phyloP scores from a whole-genome alignment of 345 rosid species.

The Psidium guajava region DNA sequence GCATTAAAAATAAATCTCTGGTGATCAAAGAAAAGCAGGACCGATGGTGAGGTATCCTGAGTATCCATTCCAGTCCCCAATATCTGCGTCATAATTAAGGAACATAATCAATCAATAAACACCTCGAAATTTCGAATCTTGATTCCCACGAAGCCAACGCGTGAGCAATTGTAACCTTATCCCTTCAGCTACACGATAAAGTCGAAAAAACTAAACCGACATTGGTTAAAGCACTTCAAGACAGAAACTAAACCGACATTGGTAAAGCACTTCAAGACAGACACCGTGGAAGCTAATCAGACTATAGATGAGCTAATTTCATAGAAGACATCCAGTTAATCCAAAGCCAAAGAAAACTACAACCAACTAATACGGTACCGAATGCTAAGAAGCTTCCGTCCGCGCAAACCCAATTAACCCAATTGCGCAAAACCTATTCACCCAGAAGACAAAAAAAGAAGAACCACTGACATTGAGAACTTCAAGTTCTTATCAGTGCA shows the following conservation, averaged over 20 bases:
- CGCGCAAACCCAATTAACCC: neutral
- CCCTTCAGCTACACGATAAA: neutral
- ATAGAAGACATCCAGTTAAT: neutral
- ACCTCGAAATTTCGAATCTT: neutral
- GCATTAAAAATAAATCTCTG: constrained; percentile 91
- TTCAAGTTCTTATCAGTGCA: neutral
- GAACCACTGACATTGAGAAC: neutral
- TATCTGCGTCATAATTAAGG: constrained; percentile 26
- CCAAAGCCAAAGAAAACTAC: neutral
- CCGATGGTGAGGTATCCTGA: constrained; percentile 88
- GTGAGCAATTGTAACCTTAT: neutral
- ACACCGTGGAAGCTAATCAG: neutral
- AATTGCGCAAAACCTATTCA: neutral
- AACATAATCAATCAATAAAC: neutral
- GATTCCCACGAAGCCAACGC: neutral
- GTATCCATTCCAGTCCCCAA: constrained; percentile 98
- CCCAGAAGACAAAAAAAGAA: neutral
- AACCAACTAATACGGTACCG: neutral
- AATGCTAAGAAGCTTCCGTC: neutral
- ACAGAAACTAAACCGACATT: neutral
- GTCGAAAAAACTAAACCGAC: neutral
- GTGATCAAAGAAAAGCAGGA: constrained; percentile 83
- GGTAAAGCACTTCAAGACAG: neutral
- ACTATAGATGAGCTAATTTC: neutral
- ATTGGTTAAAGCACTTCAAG: neutral